phyloP scores from a whole-genome alignment of 2,329 filamentous ascomycete species.

The Cytospora chrysosperma region DNA sequence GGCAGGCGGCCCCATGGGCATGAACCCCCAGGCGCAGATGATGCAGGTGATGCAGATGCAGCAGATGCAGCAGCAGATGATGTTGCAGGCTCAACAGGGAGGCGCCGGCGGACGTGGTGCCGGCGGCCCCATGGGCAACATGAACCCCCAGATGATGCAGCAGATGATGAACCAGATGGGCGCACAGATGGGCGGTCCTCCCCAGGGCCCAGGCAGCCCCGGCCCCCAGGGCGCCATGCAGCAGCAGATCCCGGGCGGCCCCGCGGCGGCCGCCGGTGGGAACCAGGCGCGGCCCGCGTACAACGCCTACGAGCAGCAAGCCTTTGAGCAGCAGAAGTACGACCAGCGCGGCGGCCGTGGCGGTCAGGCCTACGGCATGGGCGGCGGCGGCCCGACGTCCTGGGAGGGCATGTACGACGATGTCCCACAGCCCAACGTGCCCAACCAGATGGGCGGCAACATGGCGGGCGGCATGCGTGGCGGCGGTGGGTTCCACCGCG shows the following conservation, averaged over 20 bases:
- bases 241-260: slow-evolving; percentile 33
- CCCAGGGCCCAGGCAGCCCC: not conserved
- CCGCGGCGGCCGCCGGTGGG: slow-evolving; percentile 27
- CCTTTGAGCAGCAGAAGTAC: slow-evolving; percentile 77
- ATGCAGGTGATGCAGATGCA: slow-evolving; percentile 71
- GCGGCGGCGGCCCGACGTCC: slow-evolving; percentile 65
- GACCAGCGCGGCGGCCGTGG: slow-evolving; percentile 49
- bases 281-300: slow-evolving; percentile 52
- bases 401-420: slow-evolving; percentile 99
- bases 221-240: slow-evolving; percentile 32
- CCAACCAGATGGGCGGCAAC: slow-evolving; percentile 31
- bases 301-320: slow-evolving; percentile 69
- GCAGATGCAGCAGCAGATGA: slow-evolving; percentile 64
- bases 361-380: slow-evolving; percentile 37
- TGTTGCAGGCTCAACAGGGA: slow-evolving; percentile 40
- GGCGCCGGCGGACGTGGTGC: slow-evolving; percentile 30
- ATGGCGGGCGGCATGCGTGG: slow-evolving; percentile 46
- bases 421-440: slow-evolving; percentile 75
- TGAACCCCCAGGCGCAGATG: slow-evolving; percentile 42
- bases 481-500: slow-evolving; percentile 39
- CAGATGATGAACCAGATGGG: slow-evolving; percentile 49
- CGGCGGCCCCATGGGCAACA: slow-evolving; percentile 41
- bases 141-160: slow-evolving; percentile 57
- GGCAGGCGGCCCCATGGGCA: slow-evolving; percentile 33
- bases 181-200: slow-evolving; percentile 28